Percentiles rank a stretch among this genome's conserved stretches.
Evolutionary conservation across 352 stramenopile genomes (phyloP).

Genomic region (Phytopythium cucurbitacearum): DNA sequence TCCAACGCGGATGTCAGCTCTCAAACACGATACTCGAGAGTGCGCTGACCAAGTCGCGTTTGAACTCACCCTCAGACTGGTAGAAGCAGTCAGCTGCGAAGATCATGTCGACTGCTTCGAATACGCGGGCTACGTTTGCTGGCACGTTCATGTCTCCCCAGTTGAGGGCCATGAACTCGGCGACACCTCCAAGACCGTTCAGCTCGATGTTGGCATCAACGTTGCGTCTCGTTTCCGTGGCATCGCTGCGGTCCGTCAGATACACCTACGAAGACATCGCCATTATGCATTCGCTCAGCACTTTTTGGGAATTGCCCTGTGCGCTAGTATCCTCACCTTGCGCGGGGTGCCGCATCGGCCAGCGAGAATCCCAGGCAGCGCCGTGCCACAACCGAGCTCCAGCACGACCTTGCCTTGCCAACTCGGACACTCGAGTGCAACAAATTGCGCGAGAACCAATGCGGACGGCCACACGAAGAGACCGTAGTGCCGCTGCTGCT

Average conservation of each 20-base stretch:
- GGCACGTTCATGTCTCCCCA: slow-evolving; percentile 41
- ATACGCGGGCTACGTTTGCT: slow-evolving; percentile 18
- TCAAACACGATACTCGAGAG: neutral
- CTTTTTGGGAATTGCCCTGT: neutral
- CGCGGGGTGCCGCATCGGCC: slow-evolving; percentile 25
- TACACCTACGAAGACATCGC: slow-evolving; percentile 22
- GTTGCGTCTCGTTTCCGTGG: slow-evolving; percentile 40
- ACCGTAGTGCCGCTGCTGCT: slow-evolving; percentile 41
- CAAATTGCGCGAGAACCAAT: slow-evolving; percentile 41
- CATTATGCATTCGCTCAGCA: neutral
- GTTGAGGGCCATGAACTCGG: slow-evolving; percentile 35
- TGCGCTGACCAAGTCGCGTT: neutral
- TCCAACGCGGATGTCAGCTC: neutral
- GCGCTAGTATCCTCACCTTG: slow-evolving; percentile 10
- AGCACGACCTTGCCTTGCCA: slow-evolving; percentile 41
- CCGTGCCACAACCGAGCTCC: slow-evolving; percentile 65
- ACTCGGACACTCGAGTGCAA: slow-evolving; percentile 23
- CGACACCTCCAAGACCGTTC: slow-evolving; percentile 28
- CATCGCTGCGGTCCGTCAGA: slow-evolving; percentile 50
- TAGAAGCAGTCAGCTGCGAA: slow-evolving; percentile 74
- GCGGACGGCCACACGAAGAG: slow-evolving; percentile 69
- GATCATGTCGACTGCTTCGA: slow-evolving; percentile 38
- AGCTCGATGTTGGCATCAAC: slow-evolving; percentile 46
- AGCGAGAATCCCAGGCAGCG: slow-evolving; percentile 56
- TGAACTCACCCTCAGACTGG: slow-evolving; percentile 38